Percentiles rank a stretch among this genome's conserved stretches.
Conservation (phyloP, 2,329 filamentous ascomycete genomes). For the Balansia obtecta region DNA sequence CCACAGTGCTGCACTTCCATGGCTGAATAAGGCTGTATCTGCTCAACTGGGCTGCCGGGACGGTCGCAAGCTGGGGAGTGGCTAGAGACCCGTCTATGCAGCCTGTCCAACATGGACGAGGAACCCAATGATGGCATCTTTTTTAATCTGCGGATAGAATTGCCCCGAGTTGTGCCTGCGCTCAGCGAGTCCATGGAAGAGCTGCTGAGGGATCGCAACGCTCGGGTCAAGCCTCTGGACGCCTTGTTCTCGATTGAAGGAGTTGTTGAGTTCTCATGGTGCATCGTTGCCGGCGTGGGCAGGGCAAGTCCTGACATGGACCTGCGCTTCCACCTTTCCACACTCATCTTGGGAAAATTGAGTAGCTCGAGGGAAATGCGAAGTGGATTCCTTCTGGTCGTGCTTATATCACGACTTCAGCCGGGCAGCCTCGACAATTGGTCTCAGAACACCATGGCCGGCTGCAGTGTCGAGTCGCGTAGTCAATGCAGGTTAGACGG, state of each 20-base stretch:
- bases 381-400: background rate
- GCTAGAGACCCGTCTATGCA: constrained; percentile 28
- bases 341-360: constrained; percentile 13
- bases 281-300: constrained; percentile 10
- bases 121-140: constrained; percentile 27
- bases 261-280: constrained; percentile 11
- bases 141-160: constrained; percentile 22
- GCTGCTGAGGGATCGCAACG: constrained; percentile 26
- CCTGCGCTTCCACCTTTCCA: constrained; percentile 24
- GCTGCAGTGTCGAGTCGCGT: background rate
- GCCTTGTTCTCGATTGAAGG: constrained; percentile 19
- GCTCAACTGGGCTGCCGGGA: constrained; percentile 17
- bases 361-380: background rate
- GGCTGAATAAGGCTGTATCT: constrained; percentile 18
- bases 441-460: constrained; percentile 6
- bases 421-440: background rate
- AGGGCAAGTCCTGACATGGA: constrained; percentile 18
- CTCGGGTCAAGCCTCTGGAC: constrained; percentile 23
- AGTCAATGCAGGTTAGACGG: background rate
- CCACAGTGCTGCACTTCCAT: constrained; percentile 33
- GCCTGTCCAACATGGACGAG: constrained; percentile 27
- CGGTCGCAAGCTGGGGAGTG: constrained; percentile 22
- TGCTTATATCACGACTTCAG: background rate
- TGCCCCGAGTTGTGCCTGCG: constrained; percentile 18
- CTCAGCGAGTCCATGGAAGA: constrained; percentile 28